Conservation (phyloP, 2,329 filamentous ascomycete genomes). For the Fusarium sp. region DNA sequence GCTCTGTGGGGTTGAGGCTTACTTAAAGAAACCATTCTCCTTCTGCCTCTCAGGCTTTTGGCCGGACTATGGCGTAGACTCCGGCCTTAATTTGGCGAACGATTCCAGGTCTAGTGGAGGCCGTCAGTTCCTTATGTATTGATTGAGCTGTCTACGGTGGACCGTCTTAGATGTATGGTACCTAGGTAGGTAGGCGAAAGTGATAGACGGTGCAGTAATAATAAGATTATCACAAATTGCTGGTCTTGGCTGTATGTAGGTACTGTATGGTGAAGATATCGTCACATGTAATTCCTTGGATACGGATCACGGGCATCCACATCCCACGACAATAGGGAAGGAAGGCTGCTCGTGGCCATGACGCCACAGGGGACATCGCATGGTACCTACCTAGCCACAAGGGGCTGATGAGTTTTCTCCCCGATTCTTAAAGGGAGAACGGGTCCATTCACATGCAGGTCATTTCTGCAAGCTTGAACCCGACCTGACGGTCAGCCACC, state of each 20-base stretch:
- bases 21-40: constrained; percentile 48
- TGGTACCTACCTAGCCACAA: constrained; percentile 19
- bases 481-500: constrained; percentile 11
- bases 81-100: constrained; percentile 13
- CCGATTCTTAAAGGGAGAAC: not conserved
- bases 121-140: constrained; percentile 29
- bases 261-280: constrained; percentile 23
- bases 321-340: not conserved
- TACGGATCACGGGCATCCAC: not conserved
- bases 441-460: constrained; percentile 15
- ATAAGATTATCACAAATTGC: not conserved
- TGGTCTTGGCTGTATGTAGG: not conserved
- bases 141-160: constrained; percentile 13
- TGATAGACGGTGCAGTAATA: not conserved
- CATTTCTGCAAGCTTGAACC: constrained; percentile 27
- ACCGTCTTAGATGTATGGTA: not conserved
- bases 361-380: constrained; percentile 16
- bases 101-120: constrained; percentile 41
- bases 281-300: constrained; percentile 28
- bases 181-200: not conserved
- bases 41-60: not conserved
- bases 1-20: constrained; percentile 40
- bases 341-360: not conserved
- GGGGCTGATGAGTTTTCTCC: constrained; percentile 19
- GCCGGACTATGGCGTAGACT: not conserved